phyloP scores from a whole-genome alignment of 495 filamentous ascomycete species.

The Trichocladium antarcticum region DNA sequence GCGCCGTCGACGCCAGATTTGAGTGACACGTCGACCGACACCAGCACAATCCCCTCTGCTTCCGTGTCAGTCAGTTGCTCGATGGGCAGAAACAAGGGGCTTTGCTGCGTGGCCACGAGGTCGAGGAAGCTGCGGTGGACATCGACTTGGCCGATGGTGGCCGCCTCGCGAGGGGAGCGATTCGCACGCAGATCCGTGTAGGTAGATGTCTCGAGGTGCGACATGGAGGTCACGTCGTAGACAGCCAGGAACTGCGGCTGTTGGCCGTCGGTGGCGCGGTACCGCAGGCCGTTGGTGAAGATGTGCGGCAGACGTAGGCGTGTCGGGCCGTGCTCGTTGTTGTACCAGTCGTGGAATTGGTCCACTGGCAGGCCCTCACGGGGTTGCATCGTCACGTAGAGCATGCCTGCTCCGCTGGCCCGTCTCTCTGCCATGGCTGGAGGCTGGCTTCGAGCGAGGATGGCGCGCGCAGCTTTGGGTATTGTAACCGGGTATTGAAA shows the following conservation, averaged over 20 bases:
- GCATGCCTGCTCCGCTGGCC: slow-evolving; percentile 46
- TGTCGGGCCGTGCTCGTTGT: slow-evolving; percentile 75
- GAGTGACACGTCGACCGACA: slow-evolving; percentile 50
- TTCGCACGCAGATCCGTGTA: slow-evolving; percentile 60
- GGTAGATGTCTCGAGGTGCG: slow-evolving; percentile 49
- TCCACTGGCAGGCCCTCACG: slow-evolving; percentile 47
- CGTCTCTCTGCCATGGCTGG: neutral
- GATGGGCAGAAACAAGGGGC: slow-evolving; percentile 42
- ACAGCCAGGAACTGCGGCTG: slow-evolving; percentile 61
- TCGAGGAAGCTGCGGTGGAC: slow-evolving; percentile 61
- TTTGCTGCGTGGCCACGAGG: slow-evolving; percentile 43
- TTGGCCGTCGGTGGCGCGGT: slow-evolving; percentile 50
- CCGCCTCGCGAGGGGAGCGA: slow-evolving; percentile 60
- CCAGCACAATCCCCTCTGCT: slow-evolving; percentile 48
- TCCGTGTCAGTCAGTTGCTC: slow-evolving; percentile 49
- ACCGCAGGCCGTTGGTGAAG: slow-evolving; percentile 64
- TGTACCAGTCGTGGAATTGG: slow-evolving; percentile 85
- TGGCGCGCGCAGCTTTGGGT: no score
- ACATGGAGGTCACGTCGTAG: slow-evolving; percentile 71
- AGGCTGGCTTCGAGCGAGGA: no score
- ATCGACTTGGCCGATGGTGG: slow-evolving; percentile 62
- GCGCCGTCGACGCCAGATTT: slow-evolving; percentile 39
- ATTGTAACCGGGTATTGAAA: no score
- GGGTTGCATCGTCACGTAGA: slow-evolving; percentile 74
- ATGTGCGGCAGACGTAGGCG: slow-evolving; percentile 59